Base-by-base conservation (phyloP, 2,329 filamentous ascomycete genomes). In the Penicillium sp. region DNA sequence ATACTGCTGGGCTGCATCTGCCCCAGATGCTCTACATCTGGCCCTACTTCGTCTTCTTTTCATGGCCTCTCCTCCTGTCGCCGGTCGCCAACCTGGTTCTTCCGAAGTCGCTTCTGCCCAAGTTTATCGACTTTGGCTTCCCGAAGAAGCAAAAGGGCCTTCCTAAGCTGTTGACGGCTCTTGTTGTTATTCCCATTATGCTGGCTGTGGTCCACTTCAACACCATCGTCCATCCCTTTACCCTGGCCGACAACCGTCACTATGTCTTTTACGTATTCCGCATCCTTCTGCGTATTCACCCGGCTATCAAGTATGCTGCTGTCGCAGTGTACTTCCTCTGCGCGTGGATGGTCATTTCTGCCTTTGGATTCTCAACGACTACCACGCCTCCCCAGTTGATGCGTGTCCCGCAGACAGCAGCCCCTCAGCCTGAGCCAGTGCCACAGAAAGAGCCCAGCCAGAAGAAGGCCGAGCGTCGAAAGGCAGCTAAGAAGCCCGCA, bases 211-310 rank as follows among this genome's bases (percentile, higher is more conserved):
- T 96, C 22, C 79, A 81, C 54, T 85, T 80, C 76, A 97, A 96
- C 75, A 98, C 93, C 31, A 85, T 95, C 54, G 80, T 97, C 38
- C 93, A 98, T 64, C 91, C 93, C 0, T 98, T 97, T 66, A 95
- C 90, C 0, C 78, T 97, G 1, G 93, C 93, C 31, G 93, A 98
- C 68, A 98, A 98, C 68, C 78, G 93, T 2, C 93, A 98, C 68
- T 98, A 95, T 72, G 85, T 95, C 67, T 98, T 98, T 69, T 98
- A 98, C 71, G 75, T 95, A 53, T 98, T 98, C 74, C 83, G 89
- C 1, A 82, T 89, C 61, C 83, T 85, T 6, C 83, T 97, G 33
- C 77, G n/a, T n/a, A n/a, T 77, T 6, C 79, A 87, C 37, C 73
- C 75, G 1, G 69, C 74, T n/a, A 69, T 88, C 45, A 83, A 83